Evolutionary conservation across 305 asterid species (phyloP).

Genomic region (Plantago coronopus): DNA sequence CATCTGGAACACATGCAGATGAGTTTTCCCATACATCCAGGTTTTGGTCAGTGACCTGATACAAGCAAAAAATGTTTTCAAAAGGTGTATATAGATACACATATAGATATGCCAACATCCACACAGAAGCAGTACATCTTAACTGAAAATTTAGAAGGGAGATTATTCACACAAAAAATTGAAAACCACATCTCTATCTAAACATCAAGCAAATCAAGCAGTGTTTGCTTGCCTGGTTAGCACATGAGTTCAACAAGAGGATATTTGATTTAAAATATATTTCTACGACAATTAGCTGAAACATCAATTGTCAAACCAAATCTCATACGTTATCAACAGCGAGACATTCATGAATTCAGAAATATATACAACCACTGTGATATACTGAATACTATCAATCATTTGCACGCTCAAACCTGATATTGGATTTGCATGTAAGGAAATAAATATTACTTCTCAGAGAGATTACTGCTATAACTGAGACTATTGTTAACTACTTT

Average conservation of each 20-base stretch:
- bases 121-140: conserved; percentile 17
- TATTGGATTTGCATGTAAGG: background rate
- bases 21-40: conserved; percentile 81
- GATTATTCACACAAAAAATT: conserved; percentile 6
- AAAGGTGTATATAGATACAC: conserved; percentile 8
- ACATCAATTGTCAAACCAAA: background rate
- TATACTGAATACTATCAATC: background rate
- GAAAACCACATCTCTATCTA: conserved; percentile 13
- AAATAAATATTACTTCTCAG: background rate
- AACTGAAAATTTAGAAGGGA: conserved; percentile 12
- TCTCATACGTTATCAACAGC: conserved; percentile 12
- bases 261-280: conserved; percentile 12
- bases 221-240: conserved; percentile 2
- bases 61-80: conserved; percentile 14
- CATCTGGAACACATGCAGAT: conserved; percentile 83
- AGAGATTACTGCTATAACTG: background rate
- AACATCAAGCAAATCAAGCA: conserved; percentile 16
- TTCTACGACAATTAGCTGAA: conserved; percentile 8
- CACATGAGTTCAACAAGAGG: conserved; percentile 10
- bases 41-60: conserved; percentile 87
- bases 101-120: conserved; percentile 1
- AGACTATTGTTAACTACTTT: background rate
- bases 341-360: conserved; percentile 1
- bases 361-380: conserved; percentile 3
- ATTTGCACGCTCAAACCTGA: conserved; percentile 2